Base-by-base conservation (phyloP, 2,329 filamentous ascomycete species). In the Cercospora sp. region DNA sequence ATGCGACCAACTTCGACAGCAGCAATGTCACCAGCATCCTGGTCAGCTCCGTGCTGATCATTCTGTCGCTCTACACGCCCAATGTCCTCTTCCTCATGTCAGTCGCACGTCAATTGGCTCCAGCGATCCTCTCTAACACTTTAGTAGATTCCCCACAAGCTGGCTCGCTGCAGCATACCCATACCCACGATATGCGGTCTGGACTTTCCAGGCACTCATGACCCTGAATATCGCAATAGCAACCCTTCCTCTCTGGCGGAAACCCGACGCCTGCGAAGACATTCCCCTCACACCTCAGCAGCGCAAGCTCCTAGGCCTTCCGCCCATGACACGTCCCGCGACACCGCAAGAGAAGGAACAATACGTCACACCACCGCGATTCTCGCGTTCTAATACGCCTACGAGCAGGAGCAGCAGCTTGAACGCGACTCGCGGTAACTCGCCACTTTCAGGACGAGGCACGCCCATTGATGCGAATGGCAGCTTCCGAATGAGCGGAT, bases 261-360 rank as follows among this genome's bases (percentile, higher is more conserved):
- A 86, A 53, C 85, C 85, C 73, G 95, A 98, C 79, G 87, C 93
- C 70, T 86, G 97, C 71, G 84, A 89, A 79, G 95, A 99, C 79
- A 97, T 99, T 61, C 89, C 94, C 69, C 86, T 99, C 72, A 97
- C 94, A 0, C 90, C 92, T n/a, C 89, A 89, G 12, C 95, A 98
- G 82, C 91, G 94, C 69, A 86, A 89, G 71, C 86, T 97, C 13
- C 88, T 99, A 62, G 94, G 93, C 59, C 87, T 99, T 3, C 87
- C 90, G 45, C 90, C 92, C 2, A 87, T 85, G 67, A 80, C 82
- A 2, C 83, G 87, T 2, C 86, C 90, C 0, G 78, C 81, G 0
- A 91, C 90, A 0, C 90, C 92, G 1, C 87, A 86, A 64, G 89
- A 91, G 58, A 85, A 87, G 63, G 89, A 90, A 51, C 87, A 87